Evolutionary conservation across 768 basidiomycete genomes (phyloP).

Genomic region (Termitomyces sp.): DNA sequence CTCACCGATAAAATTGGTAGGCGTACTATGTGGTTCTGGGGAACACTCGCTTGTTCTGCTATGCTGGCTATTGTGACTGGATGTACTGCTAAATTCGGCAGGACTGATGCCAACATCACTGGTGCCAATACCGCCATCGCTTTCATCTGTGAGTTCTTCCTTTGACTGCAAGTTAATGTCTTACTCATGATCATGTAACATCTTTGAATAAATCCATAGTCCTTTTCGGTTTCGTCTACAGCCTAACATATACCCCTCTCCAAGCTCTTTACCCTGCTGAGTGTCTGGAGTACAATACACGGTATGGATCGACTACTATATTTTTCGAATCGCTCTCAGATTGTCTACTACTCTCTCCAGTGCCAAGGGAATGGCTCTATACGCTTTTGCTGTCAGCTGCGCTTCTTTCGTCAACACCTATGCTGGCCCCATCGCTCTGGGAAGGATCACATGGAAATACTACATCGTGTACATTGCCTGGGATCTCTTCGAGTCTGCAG

Average conservation of each 20-base stretch:
- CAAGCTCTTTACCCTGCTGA: conserved; percentile 58
- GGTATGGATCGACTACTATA: conserved; percentile 21
- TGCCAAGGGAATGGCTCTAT: conserved; percentile 60
- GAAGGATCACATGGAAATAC: conserved; percentile 35
- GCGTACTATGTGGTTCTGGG: conserved; percentile 46
- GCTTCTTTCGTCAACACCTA: conserved; percentile 51
- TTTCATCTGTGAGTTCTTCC: conserved; percentile 36
- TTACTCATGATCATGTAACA: too few species aligned
- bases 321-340: background rate
- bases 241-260: conserved; percentile 55
- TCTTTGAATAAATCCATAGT: conserved; percentile 24
- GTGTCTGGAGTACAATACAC: conserved; percentile 51
- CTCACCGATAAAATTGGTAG: conserved; percentile 43
- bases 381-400: conserved; percentile 40
- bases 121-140: conserved; percentile 44
- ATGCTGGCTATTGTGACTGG: conserved; percentile 40
- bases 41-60: conserved; percentile 36
- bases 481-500: conserved; percentile 36
- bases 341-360: conserved; percentile 19
- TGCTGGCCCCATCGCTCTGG: conserved; percentile 38
- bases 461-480: conserved; percentile 38
- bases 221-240: conserved; percentile 53
- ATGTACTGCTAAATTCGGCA: conserved; percentile 40
- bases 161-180: background rate
- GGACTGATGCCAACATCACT: conserved; percentile 29